A percentile compares a stretch with the other conserved stretches of the same genome.
Conservation (phyloP, 1,284 basidiomycete species). For the Rugosomyces carneus region DNA sequence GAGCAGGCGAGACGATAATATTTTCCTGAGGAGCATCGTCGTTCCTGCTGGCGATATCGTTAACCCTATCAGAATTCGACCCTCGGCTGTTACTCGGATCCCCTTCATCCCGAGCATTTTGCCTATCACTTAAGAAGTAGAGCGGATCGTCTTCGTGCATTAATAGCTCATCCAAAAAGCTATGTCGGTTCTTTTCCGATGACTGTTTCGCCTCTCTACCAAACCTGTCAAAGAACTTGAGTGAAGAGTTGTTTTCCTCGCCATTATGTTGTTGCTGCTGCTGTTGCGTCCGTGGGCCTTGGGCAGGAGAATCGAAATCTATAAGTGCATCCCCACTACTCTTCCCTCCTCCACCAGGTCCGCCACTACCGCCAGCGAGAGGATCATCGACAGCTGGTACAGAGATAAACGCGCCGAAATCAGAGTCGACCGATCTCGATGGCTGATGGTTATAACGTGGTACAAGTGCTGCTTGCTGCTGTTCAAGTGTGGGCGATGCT, state of each 20-base stretch:
- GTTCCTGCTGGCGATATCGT: neutral
- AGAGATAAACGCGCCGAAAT: slow-evolving; percentile 66
- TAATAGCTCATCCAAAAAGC: slow-evolving; percentile 56
- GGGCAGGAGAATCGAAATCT: slow-evolving; percentile 10
- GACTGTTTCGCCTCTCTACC: slow-evolving; percentile 47
- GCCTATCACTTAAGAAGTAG: slow-evolving; percentile 44
- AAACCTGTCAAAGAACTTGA: slow-evolving; percentile 56
- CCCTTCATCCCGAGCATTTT: neutral
- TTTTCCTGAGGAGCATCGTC: no score
- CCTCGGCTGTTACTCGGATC: neutral
- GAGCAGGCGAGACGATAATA: no score
- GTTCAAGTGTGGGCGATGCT: slow-evolving; percentile 28
- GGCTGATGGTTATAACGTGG: slow-evolving; percentile 4
- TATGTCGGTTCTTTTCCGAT: slow-evolving; percentile 42
- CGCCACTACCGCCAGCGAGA: slow-evolving; percentile 22
- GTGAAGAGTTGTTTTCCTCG: slow-evolving; percentile 21
- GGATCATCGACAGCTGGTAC: slow-evolving; percentile 57
- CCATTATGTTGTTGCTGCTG: neutral
- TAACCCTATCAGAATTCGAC: neutral
- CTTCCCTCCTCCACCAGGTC: neutral
- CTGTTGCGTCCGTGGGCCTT: neutral
- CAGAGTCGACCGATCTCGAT: slow-evolving; percentile 38
- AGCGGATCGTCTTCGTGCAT: slow-evolving; percentile 62
- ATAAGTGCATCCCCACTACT: neutral
- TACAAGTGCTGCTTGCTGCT: slow-evolving; percentile 5